Percentiles rank a stretch among this genome's conserved stretches.
Evolutionary conservation across 192 early-diverging fungal genomes (phyloP).

Genomic region (Umbelopsis sp.): DNA sequence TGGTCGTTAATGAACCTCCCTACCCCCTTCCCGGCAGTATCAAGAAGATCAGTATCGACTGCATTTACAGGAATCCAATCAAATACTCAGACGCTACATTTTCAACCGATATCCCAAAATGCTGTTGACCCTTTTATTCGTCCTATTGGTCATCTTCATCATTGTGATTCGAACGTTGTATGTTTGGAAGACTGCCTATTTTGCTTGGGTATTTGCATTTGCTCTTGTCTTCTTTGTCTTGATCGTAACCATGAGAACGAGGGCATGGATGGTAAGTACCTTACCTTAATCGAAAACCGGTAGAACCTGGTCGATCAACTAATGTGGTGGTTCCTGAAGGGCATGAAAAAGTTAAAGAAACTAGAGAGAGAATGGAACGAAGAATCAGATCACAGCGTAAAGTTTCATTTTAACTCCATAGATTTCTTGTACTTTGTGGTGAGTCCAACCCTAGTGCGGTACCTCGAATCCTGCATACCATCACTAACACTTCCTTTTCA

Average conservation of each 20-base stretch:
- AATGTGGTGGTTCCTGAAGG: not conserved
- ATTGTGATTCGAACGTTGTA: not conserved
- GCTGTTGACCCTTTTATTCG: not conserved
- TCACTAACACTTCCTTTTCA: not conserved
- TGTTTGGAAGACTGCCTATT: slow-evolving; percentile 5
- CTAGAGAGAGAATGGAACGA: not conserved
- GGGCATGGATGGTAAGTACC: not conserved
- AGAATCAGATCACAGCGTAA: not conserved
- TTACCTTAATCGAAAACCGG: not conserved
- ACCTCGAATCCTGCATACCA: not conserved
- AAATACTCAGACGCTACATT: slow-evolving; percentile 2
- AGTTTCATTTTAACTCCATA: not conserved
- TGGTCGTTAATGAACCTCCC: no score
- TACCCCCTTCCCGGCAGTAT: not conserved
- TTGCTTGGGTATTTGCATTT: slow-evolving; percentile 11
- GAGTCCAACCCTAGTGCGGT: not conserved
- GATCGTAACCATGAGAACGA: not conserved
- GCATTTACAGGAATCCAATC: slow-evolving; percentile 2
- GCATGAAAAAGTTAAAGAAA: slow-evolving; percentile 7
- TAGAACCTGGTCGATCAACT: not conserved
- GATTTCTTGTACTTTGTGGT: slow-evolving; percentile 9
- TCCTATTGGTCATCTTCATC: not conserved
- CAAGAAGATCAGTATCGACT: not conserved
- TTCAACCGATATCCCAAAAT: slow-evolving; percentile 12
- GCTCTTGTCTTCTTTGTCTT: not conserved